Evolutionary conservation across 164 flowering plant species (phyloP), one percentile per base, ranked within the genome.

Genomic region (Dillenia suffruticosa): DNA sequence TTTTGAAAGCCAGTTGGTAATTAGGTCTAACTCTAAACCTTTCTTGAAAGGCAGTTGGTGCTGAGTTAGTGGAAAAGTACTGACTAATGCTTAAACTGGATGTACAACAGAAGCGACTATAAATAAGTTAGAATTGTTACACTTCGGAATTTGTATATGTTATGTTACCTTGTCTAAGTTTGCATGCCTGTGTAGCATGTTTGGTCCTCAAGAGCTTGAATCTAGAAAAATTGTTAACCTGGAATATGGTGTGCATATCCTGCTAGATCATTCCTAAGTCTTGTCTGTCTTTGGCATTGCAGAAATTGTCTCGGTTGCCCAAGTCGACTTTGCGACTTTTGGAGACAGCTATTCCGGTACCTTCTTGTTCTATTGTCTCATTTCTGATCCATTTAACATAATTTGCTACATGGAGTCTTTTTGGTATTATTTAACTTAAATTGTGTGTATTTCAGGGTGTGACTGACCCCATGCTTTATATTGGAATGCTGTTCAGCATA

Each of bases 381-480:
- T 9, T 10, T 9, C 11, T 68, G 9, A 7, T n/a, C 17, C 51
- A 32, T 32, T 5, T 32, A 32, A 4, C 40, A 32, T 32, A 32
- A 32, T 46, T 48, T 46, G 8, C 17, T 66, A n/a, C 16, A 10
- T 54, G 9, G 7, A 5, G 40, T 15, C 9, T 10, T 61, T 70
- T 49, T 32, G 1, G 10, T 47, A 9, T 61, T 32, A 14, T 53
- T 14, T 63, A 10, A 57, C 62, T 61, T 54, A 49, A n/a, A 43
- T 52, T 49, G 57, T 49, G 8, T 55, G 68, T 60, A 22, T 83
- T 69, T 49, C 85, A 95, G 99, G 99, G 99, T 66, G 95, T 92
- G 61, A 92, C 98, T 46, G 98, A 92, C 52, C 99, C 99, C 49
- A 95, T 95, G 99, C 94, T 95, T 57, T 95, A 95, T 76, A 95